Evolutionary conservation across 148 eudicot genomes (phyloP).

Genomic region (Amaranthus palmeri): DNA sequence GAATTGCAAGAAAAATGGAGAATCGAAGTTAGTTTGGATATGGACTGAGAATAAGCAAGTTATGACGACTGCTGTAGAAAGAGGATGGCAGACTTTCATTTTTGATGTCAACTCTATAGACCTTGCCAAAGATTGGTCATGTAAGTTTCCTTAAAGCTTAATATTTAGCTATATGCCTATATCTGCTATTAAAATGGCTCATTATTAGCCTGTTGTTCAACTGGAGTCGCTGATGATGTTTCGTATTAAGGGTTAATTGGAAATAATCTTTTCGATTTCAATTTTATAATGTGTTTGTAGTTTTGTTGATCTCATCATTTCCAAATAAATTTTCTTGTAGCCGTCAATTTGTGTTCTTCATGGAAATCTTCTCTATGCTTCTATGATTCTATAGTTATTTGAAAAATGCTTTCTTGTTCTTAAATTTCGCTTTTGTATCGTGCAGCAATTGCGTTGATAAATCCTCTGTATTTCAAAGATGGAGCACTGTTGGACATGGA

Average conservation of each 20-base stretch:
- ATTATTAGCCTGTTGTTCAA: no score
- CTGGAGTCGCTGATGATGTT: no score
- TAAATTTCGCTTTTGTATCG: constrained; percentile 18
- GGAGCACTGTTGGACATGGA: constrained; percentile 50
- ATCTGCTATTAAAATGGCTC: neutral
- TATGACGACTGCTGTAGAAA: constrained; percentile 83
- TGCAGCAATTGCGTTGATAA: constrained; percentile 80
- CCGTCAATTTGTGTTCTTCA: neutral
- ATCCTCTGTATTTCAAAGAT: constrained; percentile 65
- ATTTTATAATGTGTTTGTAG: neutral
- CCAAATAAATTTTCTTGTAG: neutral
- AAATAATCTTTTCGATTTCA: no score
- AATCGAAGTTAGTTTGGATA: constrained; percentile 70
- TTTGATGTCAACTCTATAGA: constrained; percentile 38
- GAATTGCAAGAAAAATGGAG: constrained; percentile 24
- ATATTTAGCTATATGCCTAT: neutral
- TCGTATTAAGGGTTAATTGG: no score
- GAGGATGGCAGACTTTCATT: constrained; percentile 84
- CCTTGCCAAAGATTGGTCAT: constrained; percentile 66
- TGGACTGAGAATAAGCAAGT: constrained; percentile 89
- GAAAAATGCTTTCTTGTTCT: neutral
- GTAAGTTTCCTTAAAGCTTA: constrained; percentile 29
- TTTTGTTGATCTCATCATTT: neutral
- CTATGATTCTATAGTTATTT: neutral
- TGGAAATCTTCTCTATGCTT: neutral